Evolutionary conservation across 2,329 filamentous ascomycete genomes (phyloP).

Genomic region (Fusarium nematophilum): DNA sequence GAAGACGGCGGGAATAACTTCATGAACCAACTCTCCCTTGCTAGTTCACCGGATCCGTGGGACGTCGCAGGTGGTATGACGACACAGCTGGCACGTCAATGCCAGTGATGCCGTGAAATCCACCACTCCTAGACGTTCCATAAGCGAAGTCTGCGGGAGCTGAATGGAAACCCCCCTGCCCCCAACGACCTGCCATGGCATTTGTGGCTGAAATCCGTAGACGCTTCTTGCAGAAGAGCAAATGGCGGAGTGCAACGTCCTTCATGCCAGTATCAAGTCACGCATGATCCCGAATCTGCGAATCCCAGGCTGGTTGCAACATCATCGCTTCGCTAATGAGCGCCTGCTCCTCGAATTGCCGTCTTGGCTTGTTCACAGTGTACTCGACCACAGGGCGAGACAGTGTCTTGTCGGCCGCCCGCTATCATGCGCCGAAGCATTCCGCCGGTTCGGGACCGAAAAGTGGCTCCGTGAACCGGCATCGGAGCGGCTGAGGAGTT

Average conservation of each 20-base stretch:
- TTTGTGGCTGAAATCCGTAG: not conserved
- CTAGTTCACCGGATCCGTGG: conserved; percentile 1
- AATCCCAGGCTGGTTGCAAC: conserved; percentile 13
- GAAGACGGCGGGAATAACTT: conserved; percentile 24
- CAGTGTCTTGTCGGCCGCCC: conserved; percentile 11
- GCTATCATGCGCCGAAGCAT: not conserved
- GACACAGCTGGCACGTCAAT: conserved; percentile 10
- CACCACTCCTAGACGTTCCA: not conserved
- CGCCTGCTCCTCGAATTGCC: too few species aligned
- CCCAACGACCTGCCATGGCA: conserved; percentile 1
- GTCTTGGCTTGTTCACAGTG: conserved; percentile 4
- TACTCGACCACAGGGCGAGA: not conserved
- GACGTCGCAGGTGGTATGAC: conserved; percentile 14
- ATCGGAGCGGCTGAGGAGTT: conserved; percentile 13
- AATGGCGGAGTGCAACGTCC: not conserved
- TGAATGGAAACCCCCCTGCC: not conserved
- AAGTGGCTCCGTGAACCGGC: conserved; percentile 3
- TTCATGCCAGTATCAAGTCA: not conserved
- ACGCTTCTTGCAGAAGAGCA: not conserved
- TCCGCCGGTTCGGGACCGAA: conserved; percentile 1
- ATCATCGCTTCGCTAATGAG: too few species aligned
- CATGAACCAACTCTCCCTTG: conserved; percentile 1
- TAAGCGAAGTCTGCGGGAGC: not conserved
- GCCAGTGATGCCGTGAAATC: conserved; percentile 7
- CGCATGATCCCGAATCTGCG: not conserved